phyloP scores from a whole-genome alignment of 2,329 filamentous ascomycete genomes.

The Pyrenophora tritici-repentis region DNA sequence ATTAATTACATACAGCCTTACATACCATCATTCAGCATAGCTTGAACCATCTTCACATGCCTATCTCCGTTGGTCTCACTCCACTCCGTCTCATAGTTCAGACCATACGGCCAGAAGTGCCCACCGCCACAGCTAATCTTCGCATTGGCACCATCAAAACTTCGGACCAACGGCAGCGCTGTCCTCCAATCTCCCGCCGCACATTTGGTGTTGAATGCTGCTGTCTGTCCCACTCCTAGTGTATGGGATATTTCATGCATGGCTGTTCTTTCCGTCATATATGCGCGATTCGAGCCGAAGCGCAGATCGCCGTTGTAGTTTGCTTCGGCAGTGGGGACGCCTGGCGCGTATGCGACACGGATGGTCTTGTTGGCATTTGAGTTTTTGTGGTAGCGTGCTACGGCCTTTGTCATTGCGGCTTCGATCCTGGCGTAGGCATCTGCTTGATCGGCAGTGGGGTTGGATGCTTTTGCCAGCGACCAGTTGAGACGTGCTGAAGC shows the following conservation, averaged over 20 bases:
- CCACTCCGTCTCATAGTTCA: slow-evolving; percentile 45
- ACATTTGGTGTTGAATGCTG: slow-evolving; percentile 37
- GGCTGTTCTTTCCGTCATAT: slow-evolving; percentile 44
- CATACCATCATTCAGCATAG: slow-evolving; percentile 43
- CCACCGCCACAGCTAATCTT: slow-evolving; percentile 41
- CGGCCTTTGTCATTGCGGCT: slow-evolving; percentile 38
- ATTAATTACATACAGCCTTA: slow-evolving; percentile 2
- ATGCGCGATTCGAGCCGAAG: slow-evolving; percentile 39
- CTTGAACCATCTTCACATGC: slow-evolving; percentile 41
- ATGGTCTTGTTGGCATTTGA: slow-evolving; percentile 34
- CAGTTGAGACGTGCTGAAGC: slow-evolving; percentile 32
- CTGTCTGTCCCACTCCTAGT: slow-evolving; percentile 41
- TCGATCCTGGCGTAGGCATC: slow-evolving; percentile 42
- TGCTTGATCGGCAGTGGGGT: slow-evolving; percentile 38
- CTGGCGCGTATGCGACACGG: slow-evolving; percentile 36
- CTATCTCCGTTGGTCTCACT: slow-evolving; percentile 43
- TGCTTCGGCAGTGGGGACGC: slow-evolving; percentile 44
- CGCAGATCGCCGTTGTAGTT: slow-evolving; percentile 43
- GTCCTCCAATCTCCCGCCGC: slow-evolving; percentile 40
- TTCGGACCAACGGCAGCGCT: slow-evolving; percentile 37
- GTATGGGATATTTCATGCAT: slow-evolving; percentile 46
- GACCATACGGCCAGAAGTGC: slow-evolving; percentile 44
- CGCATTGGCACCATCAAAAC: slow-evolving; percentile 36
- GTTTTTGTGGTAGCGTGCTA: slow-evolving; percentile 31
- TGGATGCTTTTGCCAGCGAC: slow-evolving; percentile 33